phyloP scores from a whole-genome alignment of 306 rosid species.

The Neltuma alba region DNA sequence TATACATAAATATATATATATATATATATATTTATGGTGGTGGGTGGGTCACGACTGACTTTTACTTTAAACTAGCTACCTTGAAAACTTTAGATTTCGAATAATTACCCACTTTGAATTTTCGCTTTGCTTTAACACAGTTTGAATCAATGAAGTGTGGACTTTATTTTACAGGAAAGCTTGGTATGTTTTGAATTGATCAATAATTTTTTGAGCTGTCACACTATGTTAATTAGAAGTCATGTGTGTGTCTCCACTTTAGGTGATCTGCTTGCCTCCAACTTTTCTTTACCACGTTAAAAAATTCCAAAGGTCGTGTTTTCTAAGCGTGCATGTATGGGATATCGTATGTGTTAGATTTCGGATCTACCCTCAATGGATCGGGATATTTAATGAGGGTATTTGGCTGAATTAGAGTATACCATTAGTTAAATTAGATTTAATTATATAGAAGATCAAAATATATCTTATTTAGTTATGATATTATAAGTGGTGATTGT shows the following conservation, averaged over 20 bases:
- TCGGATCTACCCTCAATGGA: too few relatives aligned
- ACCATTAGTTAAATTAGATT: too few relatives aligned
- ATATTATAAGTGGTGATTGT: too few relatives aligned
- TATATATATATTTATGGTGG: too few relatives aligned
- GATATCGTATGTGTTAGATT: constrained; percentile 11
- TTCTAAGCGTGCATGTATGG: constrained; percentile 36
- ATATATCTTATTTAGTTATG: too few relatives aligned
- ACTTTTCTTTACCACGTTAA: constrained; percentile 33
- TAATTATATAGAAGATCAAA: too few relatives aligned
- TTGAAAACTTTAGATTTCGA: neutral
- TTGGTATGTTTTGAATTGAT: neutral
- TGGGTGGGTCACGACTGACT: constrained; percentile 39
- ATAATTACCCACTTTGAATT: constrained; percentile 20
- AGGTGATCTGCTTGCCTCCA: constrained; percentile 40
- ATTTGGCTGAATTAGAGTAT: too few relatives aligned
- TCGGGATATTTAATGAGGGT: too few relatives aligned
- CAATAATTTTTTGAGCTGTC: constrained; percentile 28
- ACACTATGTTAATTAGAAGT: neutral
- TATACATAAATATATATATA: neutral
- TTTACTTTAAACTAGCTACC: neutral
- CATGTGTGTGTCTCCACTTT: constrained; percentile 29
- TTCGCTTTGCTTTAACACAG: neutral
- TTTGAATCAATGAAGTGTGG: neutral
- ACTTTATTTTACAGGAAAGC: neutral
- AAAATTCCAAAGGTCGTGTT: constrained; percentile 43